Percentiles rank a stretch among this genome's conserved stretches.
These are phyloP conservation scores for Hanseniaspora mollemarum DNA, from an alignment of 805 yeast genomes.

Conservation along the genomic window DNA sequence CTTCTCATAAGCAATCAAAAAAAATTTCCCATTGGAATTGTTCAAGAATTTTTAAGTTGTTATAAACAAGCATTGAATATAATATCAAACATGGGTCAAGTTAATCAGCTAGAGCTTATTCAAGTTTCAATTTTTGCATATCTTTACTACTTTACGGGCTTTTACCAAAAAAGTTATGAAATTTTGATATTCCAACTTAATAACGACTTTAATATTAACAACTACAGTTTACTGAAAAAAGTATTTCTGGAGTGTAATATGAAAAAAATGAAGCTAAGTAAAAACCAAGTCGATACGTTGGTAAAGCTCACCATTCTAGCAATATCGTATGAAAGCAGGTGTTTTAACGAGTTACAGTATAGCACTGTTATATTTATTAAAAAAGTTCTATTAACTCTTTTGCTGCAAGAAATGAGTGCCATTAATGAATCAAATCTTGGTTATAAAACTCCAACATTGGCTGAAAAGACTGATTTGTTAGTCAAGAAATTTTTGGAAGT, in stretches of 20 bases:
- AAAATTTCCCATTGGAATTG: neutral
- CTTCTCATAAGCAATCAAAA: neutral
- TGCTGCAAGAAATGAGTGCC: neutral
- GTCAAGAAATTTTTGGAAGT: neutral
- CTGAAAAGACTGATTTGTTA: neutral
- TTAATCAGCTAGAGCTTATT: neutral
- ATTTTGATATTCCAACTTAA: neutral
- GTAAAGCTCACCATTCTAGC: constrained; percentile 20
- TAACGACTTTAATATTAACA: neutral
- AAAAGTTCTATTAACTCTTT: constrained; percentile 25
- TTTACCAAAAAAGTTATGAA: neutral
- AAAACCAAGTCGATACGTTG: neutral
- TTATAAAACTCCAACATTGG: no score
- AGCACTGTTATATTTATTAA: constrained; percentile 36
- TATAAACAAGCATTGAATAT: neutral
- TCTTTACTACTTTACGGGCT: neutral
- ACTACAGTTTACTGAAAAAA: neutral
- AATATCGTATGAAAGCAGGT: constrained; percentile 52
- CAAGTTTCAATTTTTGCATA: neutral
- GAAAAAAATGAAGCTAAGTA: neutral
- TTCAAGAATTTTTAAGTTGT: neutral
- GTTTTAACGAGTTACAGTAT: constrained; percentile 47
- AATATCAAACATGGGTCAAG: neutral
- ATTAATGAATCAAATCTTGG: neutral
- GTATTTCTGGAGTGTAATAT: neutral